Evolutionary conservation across 176 grass and related monocot genomes (phyloP).

Genomic region (Cenchrus fungigraminus): DNA sequence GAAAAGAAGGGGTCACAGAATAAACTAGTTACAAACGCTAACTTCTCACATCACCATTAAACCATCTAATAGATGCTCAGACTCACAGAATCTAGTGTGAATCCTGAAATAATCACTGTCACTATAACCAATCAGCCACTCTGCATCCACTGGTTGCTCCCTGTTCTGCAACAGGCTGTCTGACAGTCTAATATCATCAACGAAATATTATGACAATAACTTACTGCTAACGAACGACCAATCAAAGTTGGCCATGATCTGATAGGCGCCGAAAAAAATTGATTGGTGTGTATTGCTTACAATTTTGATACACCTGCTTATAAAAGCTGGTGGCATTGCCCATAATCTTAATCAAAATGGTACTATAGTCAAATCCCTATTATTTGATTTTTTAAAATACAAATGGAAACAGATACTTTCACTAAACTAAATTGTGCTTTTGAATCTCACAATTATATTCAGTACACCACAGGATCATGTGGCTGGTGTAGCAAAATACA

Average conservation of each 20-base stretch:
- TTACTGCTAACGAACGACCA: no score
- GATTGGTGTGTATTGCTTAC: not conserved
- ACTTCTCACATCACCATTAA: constrained; percentile 17
- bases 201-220: not conserved
- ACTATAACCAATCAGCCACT: not conserved
- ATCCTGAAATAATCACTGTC: constrained; percentile 5
- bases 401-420: not conserved
- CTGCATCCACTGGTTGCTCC: not conserved
- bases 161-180: not conserved
- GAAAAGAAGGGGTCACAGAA: constrained; percentile 17
- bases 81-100: not conserved
- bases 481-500: no score
- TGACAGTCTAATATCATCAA: constrained; percentile 25
- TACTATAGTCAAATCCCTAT: not conserved
- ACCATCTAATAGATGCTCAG: constrained; percentile 2
- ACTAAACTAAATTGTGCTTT: no score
- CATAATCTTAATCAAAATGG: constrained; percentile 21
- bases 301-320: constrained; percentile 18
- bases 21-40: constrained; percentile 25
- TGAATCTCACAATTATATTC: no score
- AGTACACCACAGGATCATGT: no score
- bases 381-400: not conserved
- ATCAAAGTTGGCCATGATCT: no score
- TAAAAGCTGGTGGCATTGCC: not conserved
- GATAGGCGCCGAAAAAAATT: not conserved